phyloP scores from a whole-genome alignment of 345 rosid species.

The Heritiera fomes region DNA sequence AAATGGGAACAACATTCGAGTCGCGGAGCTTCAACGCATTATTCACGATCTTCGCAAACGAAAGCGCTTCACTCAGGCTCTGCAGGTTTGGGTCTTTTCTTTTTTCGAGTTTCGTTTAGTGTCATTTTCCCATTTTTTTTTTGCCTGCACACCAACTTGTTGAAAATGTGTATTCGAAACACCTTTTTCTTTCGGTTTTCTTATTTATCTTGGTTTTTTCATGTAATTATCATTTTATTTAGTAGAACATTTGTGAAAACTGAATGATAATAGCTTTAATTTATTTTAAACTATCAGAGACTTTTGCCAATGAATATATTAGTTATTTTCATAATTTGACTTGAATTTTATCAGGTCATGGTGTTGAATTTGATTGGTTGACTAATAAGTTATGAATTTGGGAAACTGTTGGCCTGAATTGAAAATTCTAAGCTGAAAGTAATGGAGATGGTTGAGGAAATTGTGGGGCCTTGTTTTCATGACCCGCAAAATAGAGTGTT shows the following conservation, averaged over 20 bases:
- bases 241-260: not conserved
- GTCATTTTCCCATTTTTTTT: not conserved
- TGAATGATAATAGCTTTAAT: not conserved
- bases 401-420: not conserved
- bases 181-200: not conserved
- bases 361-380: not conserved
- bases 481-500: not conserved
- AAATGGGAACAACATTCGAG: conserved; percentile 57
- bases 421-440: not conserved
- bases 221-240: not conserved
- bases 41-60: conserved; percentile 80
- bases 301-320: not conserved
- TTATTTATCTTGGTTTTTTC: not conserved
- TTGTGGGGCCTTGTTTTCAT: not conserved
- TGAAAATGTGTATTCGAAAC: not conserved
- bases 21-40: conserved; percentile 82
- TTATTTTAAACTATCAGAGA: not conserved
- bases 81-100: conserved; percentile 49
- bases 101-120: not conserved
- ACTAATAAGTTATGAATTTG: not conserved
- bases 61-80: conserved; percentile 78
- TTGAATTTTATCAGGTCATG: not conserved
- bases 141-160: not conserved
- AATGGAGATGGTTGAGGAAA: not conserved
- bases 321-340: not conserved